Base-by-base conservation (phyloP, 805 yeast genomes). In the Yamadazyma nakazawae region DNA sequence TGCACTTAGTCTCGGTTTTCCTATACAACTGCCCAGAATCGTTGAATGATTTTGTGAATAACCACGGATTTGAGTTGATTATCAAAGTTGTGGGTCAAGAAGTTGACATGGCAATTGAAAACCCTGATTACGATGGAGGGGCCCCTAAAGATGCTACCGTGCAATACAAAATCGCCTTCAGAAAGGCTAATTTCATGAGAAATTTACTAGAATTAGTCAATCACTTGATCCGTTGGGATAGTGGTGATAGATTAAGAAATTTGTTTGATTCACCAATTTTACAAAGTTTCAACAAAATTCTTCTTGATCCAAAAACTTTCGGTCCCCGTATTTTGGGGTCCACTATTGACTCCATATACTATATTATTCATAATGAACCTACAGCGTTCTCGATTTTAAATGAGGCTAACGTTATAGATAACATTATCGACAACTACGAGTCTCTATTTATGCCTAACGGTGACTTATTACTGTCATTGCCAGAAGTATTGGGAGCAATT, bases 341-440 rank as follows among this genome's bases (percentile, higher is more conserved):
- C 18, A 76, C 87, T 0, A 61, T 91, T 32, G 84, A 81, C 50
- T 77, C 84, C 11, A 74, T 89, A 17, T 77, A 84, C 35, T 76
- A 77, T 11, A 87, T 89, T 49, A 81, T 91, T 25, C 92, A 91
- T 60, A 86, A 85, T 54, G 97, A 92, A 57, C 97, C 97, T 8
- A 89, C 97, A 0, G 88, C 96, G 3, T 91, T 77, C 57, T 76
- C 85, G 2, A 82, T 91, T 36, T 72, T 91, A 53, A 82, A 80
- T 35, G 98, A 91, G 61, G 84, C 95, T 0, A 79, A 80, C 0
- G 80, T 87, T 1, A 80, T 91, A 32, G 85, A 84, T 40, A 68
- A 79, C 2, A 74, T 90, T 32, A 62, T 90, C 42, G 74, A 75
- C 10, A 74, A 82, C 40, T 84, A 85, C 57, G 74, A 73, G 12